A percentile compares a stretch with the other conserved stretches of the same genome.
Evolutionary conservation across 768 basidiomycete species (phyloP).

Genomic region (Dictyophora rubrovolvata): DNA sequence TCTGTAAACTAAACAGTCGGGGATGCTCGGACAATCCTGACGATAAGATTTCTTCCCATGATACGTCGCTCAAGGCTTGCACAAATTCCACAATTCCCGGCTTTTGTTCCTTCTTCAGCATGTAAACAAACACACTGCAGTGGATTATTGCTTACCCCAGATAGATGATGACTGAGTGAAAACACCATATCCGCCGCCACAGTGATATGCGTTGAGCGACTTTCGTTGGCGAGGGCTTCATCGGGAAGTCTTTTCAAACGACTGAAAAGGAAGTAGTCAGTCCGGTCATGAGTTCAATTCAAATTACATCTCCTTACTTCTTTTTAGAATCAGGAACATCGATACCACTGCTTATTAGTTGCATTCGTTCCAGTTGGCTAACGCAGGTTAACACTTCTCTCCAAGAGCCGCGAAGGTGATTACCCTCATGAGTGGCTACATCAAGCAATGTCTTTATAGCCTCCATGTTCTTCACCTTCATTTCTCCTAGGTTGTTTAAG

Average conservation of each 20-base stretch:
- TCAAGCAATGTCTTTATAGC: conserved; percentile 94
- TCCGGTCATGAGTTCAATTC: neutral
- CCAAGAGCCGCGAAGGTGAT: conserved; percentile 93
- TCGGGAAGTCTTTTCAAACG: conserved; percentile 55
- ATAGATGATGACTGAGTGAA: conserved; percentile 86
- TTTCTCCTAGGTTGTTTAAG: conserved; percentile 94
- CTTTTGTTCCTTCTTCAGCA: conserved; percentile 28
- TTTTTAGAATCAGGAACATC: conserved; percentile 72
- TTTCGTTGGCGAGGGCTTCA: conserved; percentile 94
- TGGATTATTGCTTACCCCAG: conserved; percentile 58
- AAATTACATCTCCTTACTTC: conserved; percentile 30
- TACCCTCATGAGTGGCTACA: conserved; percentile 93
- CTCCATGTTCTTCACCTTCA: conserved; percentile 99
- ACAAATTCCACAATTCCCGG: conserved; percentile 98
- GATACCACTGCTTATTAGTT: conserved; percentile 84
- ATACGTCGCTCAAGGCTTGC: conserved; percentile 88
- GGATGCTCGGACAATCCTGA: conserved; percentile 92
- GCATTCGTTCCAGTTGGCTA: conserved; percentile 98
- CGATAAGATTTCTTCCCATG: conserved; percentile 99
- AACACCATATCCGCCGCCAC: conserved; percentile 99
- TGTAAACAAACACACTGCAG: neutral
- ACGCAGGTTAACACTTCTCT: conserved; percentile 94
- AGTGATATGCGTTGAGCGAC: conserved; percentile 94
- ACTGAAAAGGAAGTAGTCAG: conserved; percentile 20
- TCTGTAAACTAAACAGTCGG: conserved; percentile 92